phyloP scores from a whole-genome alignment of 352 stramenopile species.

The Globisporangium rhizosaccharum region DNA sequence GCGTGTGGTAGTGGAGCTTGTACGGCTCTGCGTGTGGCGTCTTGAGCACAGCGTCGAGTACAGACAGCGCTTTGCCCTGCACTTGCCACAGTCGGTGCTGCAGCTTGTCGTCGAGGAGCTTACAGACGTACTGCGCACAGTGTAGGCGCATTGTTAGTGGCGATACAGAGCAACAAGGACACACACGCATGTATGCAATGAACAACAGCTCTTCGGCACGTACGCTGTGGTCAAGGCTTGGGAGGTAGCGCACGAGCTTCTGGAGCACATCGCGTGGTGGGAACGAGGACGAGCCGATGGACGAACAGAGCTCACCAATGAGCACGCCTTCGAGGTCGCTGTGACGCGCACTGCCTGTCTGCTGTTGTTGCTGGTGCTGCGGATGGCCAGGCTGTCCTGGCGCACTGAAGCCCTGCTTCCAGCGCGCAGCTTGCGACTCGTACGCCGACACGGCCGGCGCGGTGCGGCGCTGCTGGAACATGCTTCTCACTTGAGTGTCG shows the following conservation, averaged over 20 bases:
- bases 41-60: constrained; percentile 64
- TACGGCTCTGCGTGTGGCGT: constrained; percentile 52
- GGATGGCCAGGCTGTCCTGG: constrained; percentile 1
- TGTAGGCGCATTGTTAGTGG: not conserved
- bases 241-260: constrained; percentile 68
- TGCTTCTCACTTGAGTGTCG: not conserved
- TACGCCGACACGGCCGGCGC: constrained; percentile 47
- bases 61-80: constrained; percentile 73
- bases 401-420: constrained; percentile 63
- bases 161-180: not conserved
- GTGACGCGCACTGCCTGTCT: constrained; percentile 17
- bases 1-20: constrained; percentile 61
- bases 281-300: constrained; percentile 74
- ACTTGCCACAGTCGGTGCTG: constrained; percentile 77
- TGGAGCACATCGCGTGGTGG: constrained; percentile 71
- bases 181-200: not conserved
- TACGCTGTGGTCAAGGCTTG: constrained; percentile 67
- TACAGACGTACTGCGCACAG: constrained; percentile 58
- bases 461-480: constrained; percentile 17
- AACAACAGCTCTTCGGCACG: constrained; percentile 1
- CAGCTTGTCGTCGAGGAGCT: constrained; percentile 85
- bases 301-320: constrained; percentile 73
- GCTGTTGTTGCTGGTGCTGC: constrained; percentile 3
- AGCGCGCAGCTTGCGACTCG: constrained; percentile 64
- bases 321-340: constrained; percentile 65